A percentile compares a stretch with the other conserved stretches of the same genome.
Evolutionary conservation across 2,329 filamentous ascomycete genomes (phyloP).

Genomic region (Apiospora saccharicola): DNA sequence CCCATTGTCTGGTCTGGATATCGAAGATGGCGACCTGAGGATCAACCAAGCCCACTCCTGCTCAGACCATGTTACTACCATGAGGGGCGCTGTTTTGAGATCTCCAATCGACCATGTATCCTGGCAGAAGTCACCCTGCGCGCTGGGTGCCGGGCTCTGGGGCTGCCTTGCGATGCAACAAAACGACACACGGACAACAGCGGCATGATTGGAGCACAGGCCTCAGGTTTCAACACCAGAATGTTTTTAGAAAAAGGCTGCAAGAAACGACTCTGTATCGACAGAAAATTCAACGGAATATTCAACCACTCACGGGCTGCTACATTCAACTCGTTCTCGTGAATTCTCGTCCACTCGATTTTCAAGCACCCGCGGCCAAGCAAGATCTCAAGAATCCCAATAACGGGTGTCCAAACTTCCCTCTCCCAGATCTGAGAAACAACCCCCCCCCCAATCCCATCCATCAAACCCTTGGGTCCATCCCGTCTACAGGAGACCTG

Average conservation of each 20-base stretch:
- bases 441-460: background rate
- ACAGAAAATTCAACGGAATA: constrained; percentile 2
- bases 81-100: constrained; percentile 1
- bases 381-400: constrained; percentile 10
- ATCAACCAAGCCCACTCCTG: constrained; percentile 4
- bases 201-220: constrained; percentile 15
- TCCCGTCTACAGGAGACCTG: constrained; percentile 10
- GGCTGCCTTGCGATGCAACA: constrained; percentile 5
- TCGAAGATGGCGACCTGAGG: constrained; percentile 7
- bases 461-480: background rate
- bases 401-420: background rate
- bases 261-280: background rate
- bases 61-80: constrained; percentile 9
- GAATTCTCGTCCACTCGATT: constrained; percentile 12
- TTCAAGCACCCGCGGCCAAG: background rate
- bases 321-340: background rate
- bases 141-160: background rate
- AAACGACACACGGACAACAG: constrained; percentile 1
- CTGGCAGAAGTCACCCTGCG: constrained; percentile 1
- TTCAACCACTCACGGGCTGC: constrained; percentile 12
- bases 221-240: background rate
- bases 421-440: background rate
- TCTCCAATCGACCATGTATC: background rate
- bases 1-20: background rate
- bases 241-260: background rate